A percentile compares a stretch with the other conserved stretches of the same genome.
phyloP scores from a whole-genome alignment of 352 stramenopile genomes.

The Phytophthora citricola region DNA sequence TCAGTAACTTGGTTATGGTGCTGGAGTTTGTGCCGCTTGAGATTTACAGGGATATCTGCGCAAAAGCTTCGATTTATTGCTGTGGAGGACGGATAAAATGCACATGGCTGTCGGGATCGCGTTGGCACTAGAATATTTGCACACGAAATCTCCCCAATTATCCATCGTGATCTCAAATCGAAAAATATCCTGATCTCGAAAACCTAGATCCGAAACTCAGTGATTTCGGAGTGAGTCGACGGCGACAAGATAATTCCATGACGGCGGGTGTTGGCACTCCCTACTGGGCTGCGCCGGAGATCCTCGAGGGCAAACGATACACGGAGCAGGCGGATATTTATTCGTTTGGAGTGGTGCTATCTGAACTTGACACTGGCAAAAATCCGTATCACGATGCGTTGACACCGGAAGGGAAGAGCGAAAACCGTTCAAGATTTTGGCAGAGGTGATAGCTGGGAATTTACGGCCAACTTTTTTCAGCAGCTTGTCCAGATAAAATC shows the following conservation, averaged over 20 bases:
- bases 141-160: slow-evolving; percentile 27
- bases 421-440: slow-evolving; percentile 43
- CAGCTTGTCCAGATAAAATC: slow-evolving; percentile 41
- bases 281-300: slow-evolving; percentile 40
- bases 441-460: slow-evolving; percentile 38
- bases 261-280: slow-evolving; percentile 26
- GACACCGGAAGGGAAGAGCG: slow-evolving; percentile 21
- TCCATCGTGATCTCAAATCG: slow-evolving; percentile 42
- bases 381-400: slow-evolving; percentile 33
- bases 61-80: slow-evolving; percentile 15
- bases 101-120: slow-evolving; percentile 38
- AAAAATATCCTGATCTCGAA: slow-evolving; percentile 68
- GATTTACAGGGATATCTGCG: slow-evolving; percentile 44
- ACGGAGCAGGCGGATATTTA: slow-evolving; percentile 43
- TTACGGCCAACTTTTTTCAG: slow-evolving; percentile 50
- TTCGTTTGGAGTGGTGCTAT: slow-evolving; percentile 42
- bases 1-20: slow-evolving; percentile 48
- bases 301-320: slow-evolving; percentile 27
- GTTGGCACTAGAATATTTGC: slow-evolving; percentile 38
- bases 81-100: slow-evolving; percentile 38
- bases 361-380: slow-evolving; percentile 38
- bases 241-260: slow-evolving; percentile 30
- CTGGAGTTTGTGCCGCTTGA: slow-evolving; percentile 45
- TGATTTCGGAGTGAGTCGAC: slow-evolving; percentile 41
- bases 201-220: slow-evolving; percentile 63